These are phyloP conservation scores for Biancaea sappan DNA, from an alignment of 306 rosid species.

Conservation along the genomic window DNA sequence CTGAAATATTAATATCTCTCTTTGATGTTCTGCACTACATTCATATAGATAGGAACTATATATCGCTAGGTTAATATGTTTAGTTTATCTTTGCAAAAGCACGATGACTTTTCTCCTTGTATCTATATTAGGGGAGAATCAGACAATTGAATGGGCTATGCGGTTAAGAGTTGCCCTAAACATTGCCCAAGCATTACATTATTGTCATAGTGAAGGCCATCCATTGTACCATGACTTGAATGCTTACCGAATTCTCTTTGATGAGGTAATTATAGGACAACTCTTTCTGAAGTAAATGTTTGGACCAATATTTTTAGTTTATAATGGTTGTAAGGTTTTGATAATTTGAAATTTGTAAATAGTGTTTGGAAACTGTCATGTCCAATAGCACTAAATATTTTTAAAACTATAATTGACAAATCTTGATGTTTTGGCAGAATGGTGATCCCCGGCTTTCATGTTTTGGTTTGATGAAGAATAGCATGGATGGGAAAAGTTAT, in stretches of 20 bases:
- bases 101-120: conserved; percentile 10
- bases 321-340: neutral
- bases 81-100: neutral
- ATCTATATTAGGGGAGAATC: conserved; percentile 73
- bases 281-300: neutral
- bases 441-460: conserved; percentile 88
- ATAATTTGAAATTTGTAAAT: neutral
- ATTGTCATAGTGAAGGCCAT: conserved; percentile 65
- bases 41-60: neutral
- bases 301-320: neutral
- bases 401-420: conserved; percentile 9
- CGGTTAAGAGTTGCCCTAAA: conserved; percentile 72
- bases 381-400: neutral
- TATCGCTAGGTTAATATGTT: neutral
- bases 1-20: neutral
- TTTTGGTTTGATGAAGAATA: conserved; percentile 85
- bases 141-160: conserved; percentile 84
- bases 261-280: conserved; percentile 53
- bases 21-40: neutral
- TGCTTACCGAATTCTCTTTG: conserved; percentile 78
- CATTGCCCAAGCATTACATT: conserved; percentile 72
- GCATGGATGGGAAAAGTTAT: conserved; percentile 86
- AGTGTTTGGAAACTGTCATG: neutral
- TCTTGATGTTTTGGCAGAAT: conserved; percentile 57
- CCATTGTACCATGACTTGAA: conserved; percentile 80